phyloP scores from a whole-genome alignment of 2,329 filamentous ascomycete species.

The Scytalidium sp. region DNA sequence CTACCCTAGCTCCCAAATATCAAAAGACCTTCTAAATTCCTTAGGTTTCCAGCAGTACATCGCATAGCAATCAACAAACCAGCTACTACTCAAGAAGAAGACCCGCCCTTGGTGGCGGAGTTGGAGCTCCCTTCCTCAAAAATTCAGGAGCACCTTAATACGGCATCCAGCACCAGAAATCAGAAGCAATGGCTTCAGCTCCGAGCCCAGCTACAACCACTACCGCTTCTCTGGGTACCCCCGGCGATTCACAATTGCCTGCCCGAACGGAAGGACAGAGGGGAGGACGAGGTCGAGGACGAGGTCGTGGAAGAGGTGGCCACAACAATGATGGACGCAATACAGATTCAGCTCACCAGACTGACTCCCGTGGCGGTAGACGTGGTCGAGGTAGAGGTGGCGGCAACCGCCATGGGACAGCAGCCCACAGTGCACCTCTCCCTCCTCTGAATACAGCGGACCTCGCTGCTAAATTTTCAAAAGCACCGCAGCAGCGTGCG shows the following conservation, averaged over 20 bases:
- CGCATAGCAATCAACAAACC: neutral
- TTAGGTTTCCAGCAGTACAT: neutral
- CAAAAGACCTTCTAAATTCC: neutral
- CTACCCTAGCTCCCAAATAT: neutral
- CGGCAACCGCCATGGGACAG: constrained; percentile 11
- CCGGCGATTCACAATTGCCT: constrained; percentile 19
- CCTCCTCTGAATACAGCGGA: constrained; percentile 14
- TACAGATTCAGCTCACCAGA: neutral
- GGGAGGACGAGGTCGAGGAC: constrained; percentile 34
- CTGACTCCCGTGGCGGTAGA: constrained; percentile 5
- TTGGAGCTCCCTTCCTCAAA: neutral
- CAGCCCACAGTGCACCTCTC: constrained; percentile 1
- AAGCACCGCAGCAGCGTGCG: constrained; percentile 14
- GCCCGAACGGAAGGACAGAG: constrained; percentile 30
- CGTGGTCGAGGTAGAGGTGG: constrained; percentile 12
- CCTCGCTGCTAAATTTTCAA: constrained; percentile 12
- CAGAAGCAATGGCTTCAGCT: constrained; percentile 5
- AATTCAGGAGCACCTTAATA: neutral
- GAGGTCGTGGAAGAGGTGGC: constrained; percentile 29
- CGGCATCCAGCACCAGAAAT: neutral
- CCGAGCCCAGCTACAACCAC: constrained; percentile 17
- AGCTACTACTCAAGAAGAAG: neutral
- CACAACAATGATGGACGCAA: neutral
- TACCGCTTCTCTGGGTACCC: constrained; percentile 20
- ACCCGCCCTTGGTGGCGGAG: neutral